phyloP scores from a whole-genome alignment of 805 yeast species.

The Yarrowia porcina region DNA sequence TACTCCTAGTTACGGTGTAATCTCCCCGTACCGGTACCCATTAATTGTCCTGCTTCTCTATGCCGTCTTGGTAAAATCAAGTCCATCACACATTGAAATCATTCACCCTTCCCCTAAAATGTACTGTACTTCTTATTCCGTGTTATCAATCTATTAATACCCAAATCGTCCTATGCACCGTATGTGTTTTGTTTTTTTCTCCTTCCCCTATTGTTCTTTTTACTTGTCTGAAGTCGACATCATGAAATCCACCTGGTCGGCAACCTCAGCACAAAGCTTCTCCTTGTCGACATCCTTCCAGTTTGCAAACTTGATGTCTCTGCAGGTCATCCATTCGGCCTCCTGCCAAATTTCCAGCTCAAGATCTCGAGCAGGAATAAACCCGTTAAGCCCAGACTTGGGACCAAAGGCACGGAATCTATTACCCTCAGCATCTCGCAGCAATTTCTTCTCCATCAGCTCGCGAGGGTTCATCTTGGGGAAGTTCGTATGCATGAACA shows the following conservation, averaged over 20 bases:
- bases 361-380: slow-evolving; percentile 27
- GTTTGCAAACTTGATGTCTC: slow-evolving; percentile 28
- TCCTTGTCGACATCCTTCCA: slow-evolving; percentile 28
- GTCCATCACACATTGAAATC: too few species aligned
- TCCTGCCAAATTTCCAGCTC: slow-evolving; percentile 32
- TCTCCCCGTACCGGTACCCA: too few species aligned
- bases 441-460: slow-evolving; percentile 42
- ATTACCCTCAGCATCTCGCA: slow-evolving; percentile 45
- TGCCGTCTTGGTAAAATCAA: too few species aligned
- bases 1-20: too few species aligned
- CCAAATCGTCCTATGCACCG: background rate
- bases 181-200: background rate
- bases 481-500: slow-evolving; percentile 64
- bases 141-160: background rate
- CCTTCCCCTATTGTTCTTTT: background rate
- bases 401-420: slow-evolving; percentile 59
- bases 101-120: too few species aligned
- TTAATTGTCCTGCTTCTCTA: too few species aligned
- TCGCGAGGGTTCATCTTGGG: slow-evolving; percentile 65
- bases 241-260: slow-evolving; percentile 25
- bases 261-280: slow-evolving; percentile 14
- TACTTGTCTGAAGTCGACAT: background rate
- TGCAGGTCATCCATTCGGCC: slow-evolving; percentile 31
- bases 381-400: slow-evolving; percentile 31
- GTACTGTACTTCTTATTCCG: background rate